Percentiles rank a stretch among this genome's conserved stretches.
phyloP scores from a whole-genome alignment of 352 stramenopile genomes.

The Globisporangium perplexum region DNA sequence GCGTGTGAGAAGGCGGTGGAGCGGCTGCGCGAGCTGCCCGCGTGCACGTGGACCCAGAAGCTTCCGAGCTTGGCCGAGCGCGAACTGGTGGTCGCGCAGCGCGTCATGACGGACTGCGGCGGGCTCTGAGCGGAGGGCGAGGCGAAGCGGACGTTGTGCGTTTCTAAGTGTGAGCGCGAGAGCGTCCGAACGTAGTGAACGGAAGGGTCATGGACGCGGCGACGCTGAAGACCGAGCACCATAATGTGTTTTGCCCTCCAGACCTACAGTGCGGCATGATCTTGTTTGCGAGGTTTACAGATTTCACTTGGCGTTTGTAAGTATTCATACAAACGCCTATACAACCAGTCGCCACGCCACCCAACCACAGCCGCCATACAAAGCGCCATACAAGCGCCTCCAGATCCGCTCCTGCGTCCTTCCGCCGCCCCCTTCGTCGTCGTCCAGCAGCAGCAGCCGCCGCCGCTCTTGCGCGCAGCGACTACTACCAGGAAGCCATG shows the following conservation, averaged over 20 bases:
- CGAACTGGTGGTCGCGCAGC: slow-evolving; percentile 34
- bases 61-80: slow-evolving; percentile 24
- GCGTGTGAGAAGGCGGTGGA: slow-evolving; percentile 21
- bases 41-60: slow-evolving; percentile 31
- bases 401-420: neutral
- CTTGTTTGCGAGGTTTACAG: neutral
- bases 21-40: slow-evolving; percentile 23
- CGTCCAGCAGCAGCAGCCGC: too few species aligned
- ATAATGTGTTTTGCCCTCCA: too few species aligned
- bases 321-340: slow-evolving; percentile 8
- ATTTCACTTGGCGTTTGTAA: neutral
- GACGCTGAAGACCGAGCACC: too few species aligned
- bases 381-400: neutral
- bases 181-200: neutral
- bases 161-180: neutral
- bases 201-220: neutral
- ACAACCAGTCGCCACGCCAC: slow-evolving; percentile 3
- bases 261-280: neutral
- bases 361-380: neutral
- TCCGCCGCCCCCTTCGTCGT: neutral
- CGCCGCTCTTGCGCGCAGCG: too few species aligned
- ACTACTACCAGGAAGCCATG: slow-evolving; percentile 23
- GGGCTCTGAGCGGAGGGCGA: neutral
- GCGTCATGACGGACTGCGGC: slow-evolving; percentile 38
- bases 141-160: too few species aligned